phyloP scores from a whole-genome alignment of 345 rosid species.

The Linum lewisii region DNA sequence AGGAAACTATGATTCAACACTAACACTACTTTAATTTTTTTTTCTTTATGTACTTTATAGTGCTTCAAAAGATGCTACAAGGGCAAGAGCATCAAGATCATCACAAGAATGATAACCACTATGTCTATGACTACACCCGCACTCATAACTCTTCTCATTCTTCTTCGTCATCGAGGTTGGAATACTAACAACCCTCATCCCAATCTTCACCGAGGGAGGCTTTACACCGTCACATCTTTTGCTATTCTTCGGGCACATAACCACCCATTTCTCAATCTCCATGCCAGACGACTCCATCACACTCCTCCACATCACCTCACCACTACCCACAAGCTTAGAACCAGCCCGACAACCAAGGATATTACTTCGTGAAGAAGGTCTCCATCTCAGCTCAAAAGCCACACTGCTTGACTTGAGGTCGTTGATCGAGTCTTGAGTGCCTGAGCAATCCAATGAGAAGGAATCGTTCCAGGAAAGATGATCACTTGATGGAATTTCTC shows the following conservation, averaged over 20 bases:
- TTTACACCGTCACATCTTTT: slow-evolving; percentile 14
- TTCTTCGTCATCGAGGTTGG: slow-evolving; percentile 3
- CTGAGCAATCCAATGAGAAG: slow-evolving; percentile 51
- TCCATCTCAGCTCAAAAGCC: slow-evolving; percentile 53
- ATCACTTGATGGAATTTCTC: slow-evolving; percentile 33
- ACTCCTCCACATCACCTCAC: slow-evolving; percentile 38
- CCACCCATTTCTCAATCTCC: slow-evolving; percentile 43
- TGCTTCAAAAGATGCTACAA: slow-evolving; percentile 40
- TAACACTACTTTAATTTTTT: too few relatives aligned
- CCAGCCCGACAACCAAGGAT: slow-evolving; percentile 24
- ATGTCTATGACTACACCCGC: slow-evolving; percentile 21
- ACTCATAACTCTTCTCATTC: slow-evolving; percentile 13
- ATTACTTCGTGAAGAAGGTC: slow-evolving; percentile 16
- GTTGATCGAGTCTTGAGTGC: slow-evolving; percentile 36
- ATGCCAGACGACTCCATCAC: slow-evolving; percentile 37
- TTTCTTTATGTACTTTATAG: slow-evolving; percentile 11
- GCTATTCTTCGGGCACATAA: slow-evolving; percentile 16
- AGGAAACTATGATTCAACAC: too few relatives aligned
- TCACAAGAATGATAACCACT: slow-evolving; percentile 9
- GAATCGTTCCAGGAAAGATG: slow-evolving; percentile 44
- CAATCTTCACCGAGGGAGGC: slow-evolving; percentile 37
- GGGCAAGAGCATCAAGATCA: slow-evolving; percentile 35
- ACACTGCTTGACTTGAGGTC: slow-evolving; percentile 37
- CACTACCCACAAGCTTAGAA: slow-evolving; percentile 51
- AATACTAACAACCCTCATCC: slow-evolving; percentile 22